Evolutionary conservation across 1,139 yeast species (phyloP).

Genomic region (Sugiyamaella sp.): DNA sequence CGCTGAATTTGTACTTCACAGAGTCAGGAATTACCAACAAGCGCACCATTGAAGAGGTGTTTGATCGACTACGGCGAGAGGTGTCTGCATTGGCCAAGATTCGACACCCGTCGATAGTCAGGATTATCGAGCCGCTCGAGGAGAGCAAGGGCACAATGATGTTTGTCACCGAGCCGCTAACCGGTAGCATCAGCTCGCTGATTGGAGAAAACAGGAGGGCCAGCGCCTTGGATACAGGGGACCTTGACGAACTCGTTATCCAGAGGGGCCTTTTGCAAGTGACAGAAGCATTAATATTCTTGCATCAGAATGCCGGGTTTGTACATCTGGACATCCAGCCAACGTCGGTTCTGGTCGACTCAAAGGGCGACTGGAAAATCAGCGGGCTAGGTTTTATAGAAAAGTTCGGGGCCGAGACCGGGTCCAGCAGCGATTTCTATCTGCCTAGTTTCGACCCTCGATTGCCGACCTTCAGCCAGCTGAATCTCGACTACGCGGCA

Average conservation of each 20-base stretch:
- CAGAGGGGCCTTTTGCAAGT: conserved; percentile 85
- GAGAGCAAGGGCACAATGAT: conserved; percentile 76
- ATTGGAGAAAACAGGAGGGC: conserved; percentile 35
- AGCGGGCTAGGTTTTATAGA: conserved; percentile 70
- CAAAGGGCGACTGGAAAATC: conserved; percentile 92
- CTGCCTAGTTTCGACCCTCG: conserved; percentile 71
- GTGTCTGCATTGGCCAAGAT: conserved; percentile 74
- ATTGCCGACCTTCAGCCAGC: conserved; percentile 69
- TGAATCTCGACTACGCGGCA: conserved; percentile 73
- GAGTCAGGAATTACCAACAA: conserved; percentile 52
- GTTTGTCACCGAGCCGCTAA: conserved; percentile 79
- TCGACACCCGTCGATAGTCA: conserved; percentile 84
- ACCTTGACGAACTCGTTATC: conserved; percentile 65
- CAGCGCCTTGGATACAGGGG: conserved; percentile 24
- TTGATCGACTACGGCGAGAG: conserved; percentile 55
- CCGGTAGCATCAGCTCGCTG: conserved; percentile 59
- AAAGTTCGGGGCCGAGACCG: conserved; percentile 40
- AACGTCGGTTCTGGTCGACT: conserved; percentile 70
- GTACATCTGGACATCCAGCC: conserved; percentile 85
- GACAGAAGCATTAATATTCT: conserved; percentile 75
- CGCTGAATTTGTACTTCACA: conserved; percentile 60
- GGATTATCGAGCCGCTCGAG: conserved; percentile 84
- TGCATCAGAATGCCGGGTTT: conserved; percentile 73
- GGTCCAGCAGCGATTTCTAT: conserved; percentile 48
- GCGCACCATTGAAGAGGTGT: conserved; percentile 46